Percentiles rank a stretch among this genome's conserved stretches.
phyloP scores from a whole-genome alignment of 2,329 filamentous ascomycete genomes.

The Cladosporium sp. region DNA sequence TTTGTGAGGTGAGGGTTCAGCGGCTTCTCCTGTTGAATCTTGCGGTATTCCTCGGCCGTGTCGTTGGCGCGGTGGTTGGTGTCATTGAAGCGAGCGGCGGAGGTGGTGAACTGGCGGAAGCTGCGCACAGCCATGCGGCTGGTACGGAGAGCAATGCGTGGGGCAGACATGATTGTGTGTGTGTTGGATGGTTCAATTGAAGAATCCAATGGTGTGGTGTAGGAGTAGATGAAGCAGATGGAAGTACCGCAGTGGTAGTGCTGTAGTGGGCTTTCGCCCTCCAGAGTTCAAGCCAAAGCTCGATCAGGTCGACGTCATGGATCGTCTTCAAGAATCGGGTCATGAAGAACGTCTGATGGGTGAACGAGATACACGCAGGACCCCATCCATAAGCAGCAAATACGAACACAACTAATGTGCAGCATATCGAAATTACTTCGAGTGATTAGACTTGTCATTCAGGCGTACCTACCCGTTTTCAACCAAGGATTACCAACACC shows the following conservation, averaged over 20 bases:
- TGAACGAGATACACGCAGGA: not conserved
- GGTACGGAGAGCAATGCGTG: constrained; percentile 49
- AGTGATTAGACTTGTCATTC: not conserved
- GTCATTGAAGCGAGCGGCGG: constrained; percentile 41
- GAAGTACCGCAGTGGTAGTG: not conserved
- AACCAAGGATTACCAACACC: not conserved
- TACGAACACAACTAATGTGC: not conserved
- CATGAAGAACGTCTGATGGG: not conserved
- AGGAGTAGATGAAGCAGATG: not conserved
- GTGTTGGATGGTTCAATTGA: constrained; percentile 4
- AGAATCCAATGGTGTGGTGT: not conserved
- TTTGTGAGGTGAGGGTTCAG: constrained; percentile 66
- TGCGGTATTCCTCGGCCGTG: constrained; percentile 56
- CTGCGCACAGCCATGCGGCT: constrained; percentile 44
- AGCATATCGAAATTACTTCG: not conserved
- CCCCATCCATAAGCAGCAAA: not conserved
- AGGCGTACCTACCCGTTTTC: not conserved
- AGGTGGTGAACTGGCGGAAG: constrained; percentile 44
- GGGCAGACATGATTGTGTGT: constrained; percentile 46
- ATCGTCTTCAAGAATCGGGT: not conserved
- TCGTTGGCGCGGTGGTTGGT: constrained; percentile 55
- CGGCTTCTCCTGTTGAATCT: constrained; percentile 59
- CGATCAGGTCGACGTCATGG: constrained; percentile 13
- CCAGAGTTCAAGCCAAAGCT: constrained; percentile 10
- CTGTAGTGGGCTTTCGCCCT: constrained; percentile 12